Evolutionary conservation across 1,284 basidiomycete species (phyloP).

Genomic region (Trametes versicolor): DNA sequence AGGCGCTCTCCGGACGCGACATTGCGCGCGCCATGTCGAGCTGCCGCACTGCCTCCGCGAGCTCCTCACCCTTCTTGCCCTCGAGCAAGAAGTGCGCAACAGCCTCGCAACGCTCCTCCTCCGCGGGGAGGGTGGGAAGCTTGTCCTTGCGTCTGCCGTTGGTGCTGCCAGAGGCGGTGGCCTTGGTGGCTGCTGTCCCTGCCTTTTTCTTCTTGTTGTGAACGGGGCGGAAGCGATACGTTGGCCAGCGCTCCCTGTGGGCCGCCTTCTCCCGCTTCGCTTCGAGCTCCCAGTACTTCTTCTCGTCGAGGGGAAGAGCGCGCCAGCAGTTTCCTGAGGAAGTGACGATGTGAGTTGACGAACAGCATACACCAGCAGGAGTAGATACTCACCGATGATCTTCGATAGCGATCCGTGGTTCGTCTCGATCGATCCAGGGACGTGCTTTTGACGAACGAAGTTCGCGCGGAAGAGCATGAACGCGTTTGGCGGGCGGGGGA

Average conservation of each 20-base stretch:
- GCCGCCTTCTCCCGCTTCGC: constrained; percentile 75
- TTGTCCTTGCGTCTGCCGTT: constrained; percentile 38
- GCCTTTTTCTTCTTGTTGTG: constrained; percentile 66
- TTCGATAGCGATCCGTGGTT: constrained; percentile 82
- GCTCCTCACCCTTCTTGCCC: constrained; percentile 59
- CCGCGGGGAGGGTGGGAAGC: constrained; percentile 50
- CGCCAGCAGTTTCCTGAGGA: constrained; percentile 73
- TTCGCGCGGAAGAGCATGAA: constrained; percentile 95
- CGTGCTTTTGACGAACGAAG: constrained; percentile 83
- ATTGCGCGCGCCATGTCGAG: constrained; percentile 54
- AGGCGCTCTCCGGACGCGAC: constrained; percentile 36
- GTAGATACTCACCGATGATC: constrained; percentile 63
- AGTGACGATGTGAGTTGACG: background rate
- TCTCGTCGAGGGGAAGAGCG: constrained; percentile 70
- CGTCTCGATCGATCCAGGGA: constrained; percentile 85
- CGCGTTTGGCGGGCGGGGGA: constrained; percentile 91
- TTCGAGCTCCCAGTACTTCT: constrained; percentile 69
- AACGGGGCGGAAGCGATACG: constrained; percentile 75
- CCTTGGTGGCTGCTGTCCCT: constrained; percentile 39
- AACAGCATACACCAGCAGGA: too few relatives aligned
- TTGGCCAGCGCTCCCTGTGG: constrained; percentile 70
- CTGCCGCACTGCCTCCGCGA: constrained; percentile 68
- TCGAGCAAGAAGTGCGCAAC: constrained; percentile 65
- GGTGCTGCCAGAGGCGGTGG: constrained; percentile 16
- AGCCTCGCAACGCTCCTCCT: constrained; percentile 51